Evolutionary conservation across 768 basidiomycete species (phyloP), one percentile per base, ranked within the genome.

Genomic region (Tulasnella sp.): DNA sequence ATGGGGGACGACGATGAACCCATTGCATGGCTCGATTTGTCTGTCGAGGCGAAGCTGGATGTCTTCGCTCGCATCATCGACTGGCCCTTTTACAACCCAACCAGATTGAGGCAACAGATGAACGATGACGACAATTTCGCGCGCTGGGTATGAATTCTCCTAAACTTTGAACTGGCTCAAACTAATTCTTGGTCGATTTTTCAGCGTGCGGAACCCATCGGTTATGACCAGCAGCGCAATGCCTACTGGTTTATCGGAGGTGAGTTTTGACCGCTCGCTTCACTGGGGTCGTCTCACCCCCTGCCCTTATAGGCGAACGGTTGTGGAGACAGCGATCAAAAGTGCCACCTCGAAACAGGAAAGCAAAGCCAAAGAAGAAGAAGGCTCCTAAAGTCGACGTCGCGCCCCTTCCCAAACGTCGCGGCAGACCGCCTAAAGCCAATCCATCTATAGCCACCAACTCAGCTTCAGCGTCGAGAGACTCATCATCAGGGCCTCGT

Each of bases 161-260:
- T 22, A 26, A 9, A 35, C 69, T 8, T 11, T 39, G 22, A 29
- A 36, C 5, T 35, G 1, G 19, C 32, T 65, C n/a, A 9, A 62
- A 40, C 32, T 72, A n/a, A 35, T 22, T 40, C 26, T 72, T 3
- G 12, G n/a, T 12, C 34, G 8, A 11, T 36, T 14, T 34, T 7
- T 17, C 37, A 74, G 74, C 74, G 74, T 34, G 63, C 64, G 19
- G 74, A 73, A 42, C 74, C 74, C 26, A 74, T 74, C 37, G 74
- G 74, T n/a, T 40, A 40, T 32, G 74, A 74, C 62, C 37, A 40
- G 14, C 67, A 73, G 37, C 36, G 66, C 17, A 74, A 74, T 59
- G 69, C 72, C 22, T 74, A 74, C 59, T 74, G 74, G 74, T 74
- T 74, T 26, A 73, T 74, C 26, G 74, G 74, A 47, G 64, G 62